Evolutionary conservation across 345 rosid genomes (phyloP).

Genomic region (Eucalyptus pumila): DNA sequence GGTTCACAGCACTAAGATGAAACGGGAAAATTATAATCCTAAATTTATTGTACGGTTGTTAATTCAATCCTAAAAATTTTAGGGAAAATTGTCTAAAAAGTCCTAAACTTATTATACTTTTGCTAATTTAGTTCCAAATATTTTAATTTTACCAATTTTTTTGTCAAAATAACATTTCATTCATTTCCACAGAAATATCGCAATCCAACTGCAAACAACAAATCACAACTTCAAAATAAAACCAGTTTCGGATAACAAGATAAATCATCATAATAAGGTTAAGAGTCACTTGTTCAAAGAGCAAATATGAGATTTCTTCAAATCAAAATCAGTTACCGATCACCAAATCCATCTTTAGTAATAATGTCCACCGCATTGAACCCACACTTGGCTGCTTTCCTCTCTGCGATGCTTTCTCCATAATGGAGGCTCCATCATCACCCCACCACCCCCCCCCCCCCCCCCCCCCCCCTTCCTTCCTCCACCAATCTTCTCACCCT

Average conservation of each 20-base stretch:
- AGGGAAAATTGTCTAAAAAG: not conserved
- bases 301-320: too few relatives aligned
- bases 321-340: rapidly evolving
- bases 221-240: not conserved
- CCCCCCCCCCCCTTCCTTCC: too few relatives aligned
- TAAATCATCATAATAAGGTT: not conserved
- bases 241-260: not conserved
- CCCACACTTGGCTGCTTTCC: not conserved
- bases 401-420: too few relatives aligned
- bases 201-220: not conserved
- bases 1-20: not conserved
- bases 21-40: too few relatives aligned
- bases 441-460: too few relatives aligned
- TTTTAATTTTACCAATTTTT: not conserved
- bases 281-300: not conserved
- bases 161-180: not conserved
- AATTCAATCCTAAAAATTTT: too few relatives aligned
- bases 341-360: not conserved
- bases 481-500: not conserved
- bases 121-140: not conserved
- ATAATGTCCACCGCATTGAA: not conserved
- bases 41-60: too few relatives aligned
- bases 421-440: too few relatives aligned
- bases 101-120: not conserved
- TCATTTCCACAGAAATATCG: not conserved